phyloP scores from a whole-genome alignment of 208 protist genomes.

The Trypanosoma platydactyli region DNA sequence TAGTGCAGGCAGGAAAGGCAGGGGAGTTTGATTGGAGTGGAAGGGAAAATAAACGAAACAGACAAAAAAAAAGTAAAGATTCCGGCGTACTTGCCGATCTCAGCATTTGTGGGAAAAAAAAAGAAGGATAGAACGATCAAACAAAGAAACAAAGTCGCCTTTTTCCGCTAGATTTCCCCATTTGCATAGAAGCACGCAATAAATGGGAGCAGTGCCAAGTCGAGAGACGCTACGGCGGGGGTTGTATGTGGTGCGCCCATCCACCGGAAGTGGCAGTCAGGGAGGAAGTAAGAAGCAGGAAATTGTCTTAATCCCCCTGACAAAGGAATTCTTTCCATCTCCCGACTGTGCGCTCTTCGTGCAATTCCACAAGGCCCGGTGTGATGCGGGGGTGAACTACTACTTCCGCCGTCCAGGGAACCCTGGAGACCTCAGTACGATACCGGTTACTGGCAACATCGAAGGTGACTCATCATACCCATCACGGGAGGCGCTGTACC shows the following conservation, averaged over 20 bases:
- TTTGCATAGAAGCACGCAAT: neutral
- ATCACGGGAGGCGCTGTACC: slow-evolving; percentile 75
- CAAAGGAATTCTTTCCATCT: slow-evolving; percentile 72
- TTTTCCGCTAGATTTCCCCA: neutral
- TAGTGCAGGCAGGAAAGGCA: too few relatives aligned
- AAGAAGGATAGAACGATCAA: too few relatives aligned
- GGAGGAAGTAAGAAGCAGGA: slow-evolving; percentile 34
- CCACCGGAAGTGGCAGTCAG: neutral
- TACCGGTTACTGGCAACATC: slow-evolving; percentile 45
- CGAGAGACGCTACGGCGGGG: slow-evolving; percentile 64
- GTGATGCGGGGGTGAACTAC: slow-evolving; percentile 82
- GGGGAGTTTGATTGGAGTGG: too few relatives aligned
- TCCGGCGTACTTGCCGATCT: too few relatives aligned
- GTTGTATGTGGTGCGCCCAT: slow-evolving; percentile 46
- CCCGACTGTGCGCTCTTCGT: slow-evolving; percentile 80
- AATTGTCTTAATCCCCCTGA: slow-evolving; percentile 80
- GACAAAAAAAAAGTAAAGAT: too few relatives aligned
- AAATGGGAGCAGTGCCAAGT: slow-evolving; percentile 77
- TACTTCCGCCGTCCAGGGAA: slow-evolving; percentile 80
- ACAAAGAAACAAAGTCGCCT: slow-evolving; percentile 5
- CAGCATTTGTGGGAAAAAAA: too few relatives aligned
- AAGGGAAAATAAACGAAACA: too few relatives aligned
- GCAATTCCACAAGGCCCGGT: slow-evolving; percentile 80
- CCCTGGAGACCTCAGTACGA: slow-evolving; percentile 70
- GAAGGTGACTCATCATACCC: slow-evolving; percentile 58